Conservation (phyloP, 1,139 yeast species). For the Candida glucosophila region DNA sequence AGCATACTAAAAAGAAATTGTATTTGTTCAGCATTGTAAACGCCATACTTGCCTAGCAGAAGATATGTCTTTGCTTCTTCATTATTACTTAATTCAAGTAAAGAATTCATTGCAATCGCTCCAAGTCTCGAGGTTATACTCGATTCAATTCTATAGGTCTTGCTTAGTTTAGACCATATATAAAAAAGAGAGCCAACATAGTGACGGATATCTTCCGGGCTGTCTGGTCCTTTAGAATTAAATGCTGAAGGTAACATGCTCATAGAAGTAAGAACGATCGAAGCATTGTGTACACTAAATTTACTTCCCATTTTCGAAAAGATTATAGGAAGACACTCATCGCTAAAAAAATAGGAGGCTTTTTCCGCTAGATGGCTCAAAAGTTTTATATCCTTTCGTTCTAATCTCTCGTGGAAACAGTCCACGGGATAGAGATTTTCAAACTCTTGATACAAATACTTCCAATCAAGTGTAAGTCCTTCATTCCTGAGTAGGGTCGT, state of each 20-base stretch:
- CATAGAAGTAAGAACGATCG: constrained; percentile 49
- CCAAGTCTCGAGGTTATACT: constrained; percentile 64
- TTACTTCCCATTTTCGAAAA: constrained; percentile 33
- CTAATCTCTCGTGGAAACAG: constrained; percentile 21
- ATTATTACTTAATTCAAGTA: constrained; percentile 23
- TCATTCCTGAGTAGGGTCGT: constrained; percentile 27
- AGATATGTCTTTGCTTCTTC: constrained; percentile 7
- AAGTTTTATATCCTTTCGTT: constrained; percentile 34
- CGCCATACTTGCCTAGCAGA: constrained; percentile 38
- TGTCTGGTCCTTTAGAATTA: constrained; percentile 14
- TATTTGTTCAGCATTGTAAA: constrained; percentile 56
- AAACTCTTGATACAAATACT: constrained; percentile 33
- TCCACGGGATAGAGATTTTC: constrained; percentile 27
- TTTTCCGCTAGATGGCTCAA: constrained; percentile 37
- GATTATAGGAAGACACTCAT: constrained; percentile 27
- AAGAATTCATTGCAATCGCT: constrained; percentile 45
- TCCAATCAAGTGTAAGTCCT: constrained; percentile 47
- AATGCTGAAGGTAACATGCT: constrained; percentile 41
- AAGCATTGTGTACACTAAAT: constrained; percentile 52
- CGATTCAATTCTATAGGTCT: constrained; percentile 53
- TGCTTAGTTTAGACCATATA: constrained; percentile 60
- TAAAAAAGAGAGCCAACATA: constrained; percentile 63
- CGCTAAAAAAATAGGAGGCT: constrained; percentile 38
- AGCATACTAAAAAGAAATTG: constrained; percentile 49
- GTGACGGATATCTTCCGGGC: constrained; percentile 37